phyloP scores from a whole-genome alignment of 768 basidiomycete species.

The Lentinus brumalis region DNA sequence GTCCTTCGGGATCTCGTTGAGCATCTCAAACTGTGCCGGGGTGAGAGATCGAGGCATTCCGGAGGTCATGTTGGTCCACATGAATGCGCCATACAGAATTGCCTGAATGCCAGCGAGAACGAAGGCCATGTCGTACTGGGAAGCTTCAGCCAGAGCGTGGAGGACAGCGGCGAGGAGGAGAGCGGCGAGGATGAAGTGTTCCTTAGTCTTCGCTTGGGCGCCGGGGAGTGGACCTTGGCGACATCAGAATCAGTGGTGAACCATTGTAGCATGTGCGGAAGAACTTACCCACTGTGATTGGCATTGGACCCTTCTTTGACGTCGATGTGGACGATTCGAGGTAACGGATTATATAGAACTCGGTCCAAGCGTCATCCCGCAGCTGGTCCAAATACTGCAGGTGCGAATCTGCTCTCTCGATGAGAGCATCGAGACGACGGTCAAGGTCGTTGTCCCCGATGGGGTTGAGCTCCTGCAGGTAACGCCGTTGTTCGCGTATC shows the following conservation, averaged over 20 bases:
- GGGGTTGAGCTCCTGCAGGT: not conserved
- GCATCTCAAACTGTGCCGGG: not conserved
- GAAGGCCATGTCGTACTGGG: not conserved
- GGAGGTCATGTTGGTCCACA: not conserved
- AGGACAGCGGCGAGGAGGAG: not conserved
- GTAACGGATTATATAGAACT: not conserved
- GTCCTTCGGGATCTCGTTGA: slow-evolving; percentile 4
- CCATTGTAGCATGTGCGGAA: no score
- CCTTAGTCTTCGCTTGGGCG: not conserved
- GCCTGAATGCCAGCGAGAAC: not conserved
- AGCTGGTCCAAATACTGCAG: not conserved
- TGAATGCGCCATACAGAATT: not conserved
- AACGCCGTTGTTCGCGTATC: not conserved
- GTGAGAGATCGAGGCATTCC: not conserved
- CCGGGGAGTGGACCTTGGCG: not conserved
- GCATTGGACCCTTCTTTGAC: not conserved
- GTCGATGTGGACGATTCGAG: not conserved
- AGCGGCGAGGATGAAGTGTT: not conserved
- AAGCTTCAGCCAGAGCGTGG: not conserved
- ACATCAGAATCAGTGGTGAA: not conserved
- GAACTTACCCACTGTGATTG: not conserved
- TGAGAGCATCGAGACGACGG: not conserved
- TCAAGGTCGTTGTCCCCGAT: not conserved
- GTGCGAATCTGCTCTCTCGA: not conserved
- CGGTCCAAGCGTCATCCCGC: not conserved